Conservation (phyloP, 805 yeast species). For the Candida stauntonica region DNA sequence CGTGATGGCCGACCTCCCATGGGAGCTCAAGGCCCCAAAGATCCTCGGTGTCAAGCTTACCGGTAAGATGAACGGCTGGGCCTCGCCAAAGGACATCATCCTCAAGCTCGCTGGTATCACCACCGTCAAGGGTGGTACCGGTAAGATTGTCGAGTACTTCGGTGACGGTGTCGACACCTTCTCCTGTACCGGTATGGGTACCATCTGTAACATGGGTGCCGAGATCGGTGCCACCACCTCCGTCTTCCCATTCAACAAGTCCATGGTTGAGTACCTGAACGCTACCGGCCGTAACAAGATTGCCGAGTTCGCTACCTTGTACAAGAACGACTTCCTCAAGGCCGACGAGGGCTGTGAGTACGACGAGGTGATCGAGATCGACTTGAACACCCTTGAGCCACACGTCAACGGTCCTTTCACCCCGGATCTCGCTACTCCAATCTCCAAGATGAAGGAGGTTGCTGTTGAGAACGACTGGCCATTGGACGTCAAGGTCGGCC, state of each 20-base stretch:
- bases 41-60: conserved; percentile 89
- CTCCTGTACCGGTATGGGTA: conserved; percentile 98
- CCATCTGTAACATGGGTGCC: conserved; percentile 99
- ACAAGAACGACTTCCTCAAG: conserved; percentile 53
- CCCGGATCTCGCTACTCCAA: conserved; percentile 93
- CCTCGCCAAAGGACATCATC: conserved; percentile 96
- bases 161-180: conserved; percentile 89
- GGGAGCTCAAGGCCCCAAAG: conserved; percentile 99
- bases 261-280: conserved; percentile 79
- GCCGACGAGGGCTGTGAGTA: conserved; percentile 90
- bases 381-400: conserved; percentile 85
- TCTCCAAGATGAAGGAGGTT: conserved; percentile 72
- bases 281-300: conserved; percentile 86
- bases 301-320: conserved; percentile 43
- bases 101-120: conserved; percentile 85
- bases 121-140: conserved; percentile 98
- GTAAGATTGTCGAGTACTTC: conserved; percentile 91
- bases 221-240: conserved; percentile 99
- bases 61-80: conserved; percentile 88
- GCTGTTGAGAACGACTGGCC: conserved; percentile 85
- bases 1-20: conserved; percentile 93
- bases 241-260: conserved; percentile 90
- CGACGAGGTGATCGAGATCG: conserved; percentile 88
- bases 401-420: conserved; percentile 97
- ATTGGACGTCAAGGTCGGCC: conserved; percentile 77